Evolutionary conservation across 2,329 filamentous ascomycete species (phyloP), one percentile per base, ranked within the genome.

Genomic region (Apiospora pterosperma): DNA sequence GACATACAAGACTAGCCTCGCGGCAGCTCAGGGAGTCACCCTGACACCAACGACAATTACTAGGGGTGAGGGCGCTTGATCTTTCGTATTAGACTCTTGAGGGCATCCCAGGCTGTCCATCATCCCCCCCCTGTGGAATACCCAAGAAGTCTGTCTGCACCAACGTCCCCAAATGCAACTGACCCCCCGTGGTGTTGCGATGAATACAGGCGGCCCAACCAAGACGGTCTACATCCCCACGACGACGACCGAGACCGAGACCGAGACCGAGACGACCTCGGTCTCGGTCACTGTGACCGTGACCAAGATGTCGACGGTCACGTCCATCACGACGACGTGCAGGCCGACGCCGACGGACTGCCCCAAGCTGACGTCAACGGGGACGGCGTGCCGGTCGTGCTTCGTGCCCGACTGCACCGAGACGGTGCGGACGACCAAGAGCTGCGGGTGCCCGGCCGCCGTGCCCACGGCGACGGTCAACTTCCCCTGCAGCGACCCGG

Each of bases 321-420:
- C 48, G n/a, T 34, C 38, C 31, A 39, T 36, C 31, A 36, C 31
- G 39, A 62, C 60, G 39, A 62, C 60, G 28, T 62, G 60, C 60
- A 42, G 23, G 25, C 60, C 60, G 16, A 21, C 31, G 19, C 60
- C 60, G 23, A 62, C n/a, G 19, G 59, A 61, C 36, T 62, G 60
- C 19, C 60, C 60, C 23, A 62, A 39, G 12, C 39, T 62, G 25
- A 62, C 60, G 28, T 42, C 60, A 10, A 62, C 60, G 25, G 60
- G 25, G 16, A 62, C 60, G 19, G 39, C 39, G 23, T 62, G 60
- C 39, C 38, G 39, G 60, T 42, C 41, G 28, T 62, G 60, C 60
- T 62, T 62, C 60, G 38, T 62, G 60, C 60, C 60, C 25, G 60
- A 42, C 39, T 62, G 60, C 60, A 62, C 60, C 38, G 38, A 42